phyloP scores from a whole-genome alignment of 257 asterid species.

The Primulina eburnea region DNA sequence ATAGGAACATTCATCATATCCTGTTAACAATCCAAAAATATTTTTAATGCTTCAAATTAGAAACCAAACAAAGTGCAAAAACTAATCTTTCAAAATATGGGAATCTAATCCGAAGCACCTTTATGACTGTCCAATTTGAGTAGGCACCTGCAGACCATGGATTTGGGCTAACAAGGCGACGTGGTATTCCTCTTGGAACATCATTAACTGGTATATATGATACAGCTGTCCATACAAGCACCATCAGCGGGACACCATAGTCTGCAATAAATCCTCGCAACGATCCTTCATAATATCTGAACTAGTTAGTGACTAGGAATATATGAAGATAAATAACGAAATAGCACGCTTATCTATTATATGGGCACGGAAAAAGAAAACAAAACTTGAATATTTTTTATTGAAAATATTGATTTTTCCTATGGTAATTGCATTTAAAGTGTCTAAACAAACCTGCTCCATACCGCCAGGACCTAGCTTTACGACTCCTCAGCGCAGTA shows the following conservation, averaged over 20 bases:
- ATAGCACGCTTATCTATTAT: not conserved
- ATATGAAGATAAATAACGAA: not conserved
- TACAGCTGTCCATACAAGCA: slow-evolving; percentile 83
- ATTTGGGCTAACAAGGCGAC: slow-evolving; percentile 94
- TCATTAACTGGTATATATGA: slow-evolving; percentile 71
- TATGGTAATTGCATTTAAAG: not conserved
- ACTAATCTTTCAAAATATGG: slow-evolving; percentile 1
- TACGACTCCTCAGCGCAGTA: slow-evolving; percentile 77
- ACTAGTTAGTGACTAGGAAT: slow-evolving; percentile 23
- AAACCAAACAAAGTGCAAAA: slow-evolving; percentile 8
- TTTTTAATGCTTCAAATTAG: slow-evolving; percentile 3
- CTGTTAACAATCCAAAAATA: slow-evolving; percentile 38
- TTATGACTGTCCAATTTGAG: slow-evolving; percentile 88
- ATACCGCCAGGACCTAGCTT: slow-evolving; percentile 95
- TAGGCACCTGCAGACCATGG: slow-evolving; percentile 99
- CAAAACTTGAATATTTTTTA: not conserved
- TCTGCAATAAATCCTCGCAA: slow-evolving; percentile 88
- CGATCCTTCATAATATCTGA: slow-evolving; percentile 54
- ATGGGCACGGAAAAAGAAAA: not conserved
- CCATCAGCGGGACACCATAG: slow-evolving; percentile 96
- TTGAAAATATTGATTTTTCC: not conserved
- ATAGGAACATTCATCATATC: slow-evolving; percentile 88
- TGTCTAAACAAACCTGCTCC: slow-evolving; percentile 64
- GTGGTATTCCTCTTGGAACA: slow-evolving; percentile 81
- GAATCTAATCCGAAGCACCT: slow-evolving; percentile 46